Base-by-base conservation (phyloP, 352 stramenopile genomes). In the Phytophthora rubi region DNA sequence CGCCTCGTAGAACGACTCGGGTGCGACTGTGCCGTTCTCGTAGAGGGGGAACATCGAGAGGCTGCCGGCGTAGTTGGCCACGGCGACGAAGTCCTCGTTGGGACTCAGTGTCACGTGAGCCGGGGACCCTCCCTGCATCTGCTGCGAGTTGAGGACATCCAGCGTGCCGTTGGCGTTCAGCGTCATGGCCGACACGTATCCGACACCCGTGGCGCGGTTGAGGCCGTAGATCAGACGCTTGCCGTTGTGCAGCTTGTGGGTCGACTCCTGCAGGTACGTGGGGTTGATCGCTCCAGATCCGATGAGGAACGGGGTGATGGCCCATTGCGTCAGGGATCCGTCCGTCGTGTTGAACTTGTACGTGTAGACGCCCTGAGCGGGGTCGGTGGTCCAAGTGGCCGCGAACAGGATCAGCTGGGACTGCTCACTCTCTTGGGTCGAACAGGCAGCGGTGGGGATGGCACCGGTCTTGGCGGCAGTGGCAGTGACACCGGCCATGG, bases 61-160 rank as follows among this genome's bases (percentile, higher is more conserved):
- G 53, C 74, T 86, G 47, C 82, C 82, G 26, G 67, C 80, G 52
- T 86, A 90, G 69, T 85, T 90, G 51, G 82, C 70, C 3, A 81
- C 80, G 9, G 72, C 69, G 12, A 89, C 67, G 37, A 83, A 89
- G 42, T 80, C 59, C n/a, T 82, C 73, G 28, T 79, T 72, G 2
- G 82, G 73, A 44, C 70, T 81, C 42, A 89, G 61, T 0, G 68
- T 76, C 9, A 81, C 59, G 62, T 90, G 82, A n/a, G 69, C 62
- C 10, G 81, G 66, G 1, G 70, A 74, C 2, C 48, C 60, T 23
- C 82, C 82, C 18, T 62, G 71, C 18, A 82, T 86, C 56, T 80
- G 73, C 30, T 74, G 55, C 12, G 71, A 59, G 65, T 85, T 86
- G 10, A 88, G 69, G 32, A 84, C 45, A 8, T 71, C 75, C 9